phyloP scores from a whole-genome alignment of 306 rosid genomes.

The Parietaria judaica region DNA sequence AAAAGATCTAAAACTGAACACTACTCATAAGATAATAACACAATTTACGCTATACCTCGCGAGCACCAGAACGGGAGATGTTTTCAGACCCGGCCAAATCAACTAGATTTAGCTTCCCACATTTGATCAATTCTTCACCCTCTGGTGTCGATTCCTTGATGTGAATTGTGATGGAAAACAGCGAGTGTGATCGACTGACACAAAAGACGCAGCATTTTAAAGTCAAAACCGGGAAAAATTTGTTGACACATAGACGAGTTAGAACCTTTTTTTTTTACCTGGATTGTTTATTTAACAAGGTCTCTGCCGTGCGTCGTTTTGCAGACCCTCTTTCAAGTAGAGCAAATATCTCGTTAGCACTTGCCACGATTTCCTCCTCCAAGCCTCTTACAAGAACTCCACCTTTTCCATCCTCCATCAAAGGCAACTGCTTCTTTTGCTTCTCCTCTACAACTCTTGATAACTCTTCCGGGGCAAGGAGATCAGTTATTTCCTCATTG shows the following conservation, averaged over 20 bases:
- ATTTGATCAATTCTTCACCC: conserved; percentile 93
- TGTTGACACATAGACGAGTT: too few species aligned
- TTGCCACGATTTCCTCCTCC: conserved; percentile 84
- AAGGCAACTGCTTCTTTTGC: conserved; percentile 82
- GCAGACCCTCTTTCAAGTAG: conserved; percentile 92
- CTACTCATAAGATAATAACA: neutral
- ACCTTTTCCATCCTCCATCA: conserved; percentile 98
- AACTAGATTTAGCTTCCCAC: conserved; percentile 93
- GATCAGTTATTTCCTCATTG: conserved; percentile 87
- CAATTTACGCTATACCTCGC: conserved; percentile 54
- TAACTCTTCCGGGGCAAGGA: conserved; percentile 89
- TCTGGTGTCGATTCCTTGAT: conserved; percentile 96
- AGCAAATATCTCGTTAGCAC: conserved; percentile 81
- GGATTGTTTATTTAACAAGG: conserved; percentile 88
- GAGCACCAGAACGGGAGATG: conserved; percentile 96
- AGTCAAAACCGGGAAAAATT: neutral
- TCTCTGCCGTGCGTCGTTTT: conserved; percentile 92
- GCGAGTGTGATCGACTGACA: conserved; percentile 94
- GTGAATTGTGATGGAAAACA: conserved; percentile 94
- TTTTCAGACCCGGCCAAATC: conserved; percentile 98
- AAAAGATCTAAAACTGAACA: too few species aligned
- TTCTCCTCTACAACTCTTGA: conserved; percentile 71
- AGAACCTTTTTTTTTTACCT: conserved; percentile 29
- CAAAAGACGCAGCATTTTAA: conserved; percentile 4
- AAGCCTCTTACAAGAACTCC: conserved; percentile 94